These are phyloP conservation scores for Collybia nuda DNA, from an alignment of 768 basidiomycete species.

Conservation along the genomic window DNA sequence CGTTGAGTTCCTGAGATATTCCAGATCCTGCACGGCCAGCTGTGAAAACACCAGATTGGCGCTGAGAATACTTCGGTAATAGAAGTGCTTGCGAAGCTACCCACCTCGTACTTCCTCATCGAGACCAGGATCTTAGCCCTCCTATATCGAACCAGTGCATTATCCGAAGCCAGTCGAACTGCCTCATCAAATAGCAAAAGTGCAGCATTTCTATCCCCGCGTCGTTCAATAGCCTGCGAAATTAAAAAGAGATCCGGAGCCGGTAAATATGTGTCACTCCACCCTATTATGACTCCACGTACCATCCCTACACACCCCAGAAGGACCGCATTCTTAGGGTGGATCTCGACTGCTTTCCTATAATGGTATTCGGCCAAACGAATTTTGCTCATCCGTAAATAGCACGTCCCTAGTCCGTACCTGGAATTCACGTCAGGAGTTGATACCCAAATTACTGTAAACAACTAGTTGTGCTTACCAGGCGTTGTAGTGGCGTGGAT, in stretches of 20 bases:
- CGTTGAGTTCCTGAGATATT: conserved; percentile 74
- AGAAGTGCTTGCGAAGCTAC: conserved; percentile 20
- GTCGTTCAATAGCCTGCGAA: conserved; percentile 82
- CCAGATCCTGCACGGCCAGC: conserved; percentile 81
- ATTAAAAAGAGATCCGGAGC: conserved; percentile 23
- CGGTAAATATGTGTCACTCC: conserved; percentile 17
- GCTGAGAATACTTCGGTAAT: not conserved
- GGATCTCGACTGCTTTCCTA: conserved; percentile 87
- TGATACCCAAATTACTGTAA: conserved; percentile 12
- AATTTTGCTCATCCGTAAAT: conserved; percentile 91
- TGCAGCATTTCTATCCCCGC: conserved; percentile 74
- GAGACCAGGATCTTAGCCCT: conserved; percentile 89
- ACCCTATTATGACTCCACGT: conserved; percentile 35
- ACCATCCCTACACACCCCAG: conserved; percentile 97
- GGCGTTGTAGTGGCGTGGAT: conserved; percentile 95
- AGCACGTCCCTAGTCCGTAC: conserved; percentile 99
- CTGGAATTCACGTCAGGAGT: conserved; percentile 44
- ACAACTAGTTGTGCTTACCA: conserved; percentile 62
- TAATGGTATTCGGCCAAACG: conserved; percentile 96
- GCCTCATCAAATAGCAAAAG: conserved; percentile 82
- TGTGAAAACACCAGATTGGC: conserved; percentile 34
- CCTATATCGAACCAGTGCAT: conserved; percentile 92
- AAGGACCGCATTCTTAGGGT: conserved; percentile 93
- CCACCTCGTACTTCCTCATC: conserved; percentile 80
- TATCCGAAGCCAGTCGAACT: conserved; percentile 76